Conservation (phyloP, 768 basidiomycete genomes). For the Tephrocybe sp. region DNA sequence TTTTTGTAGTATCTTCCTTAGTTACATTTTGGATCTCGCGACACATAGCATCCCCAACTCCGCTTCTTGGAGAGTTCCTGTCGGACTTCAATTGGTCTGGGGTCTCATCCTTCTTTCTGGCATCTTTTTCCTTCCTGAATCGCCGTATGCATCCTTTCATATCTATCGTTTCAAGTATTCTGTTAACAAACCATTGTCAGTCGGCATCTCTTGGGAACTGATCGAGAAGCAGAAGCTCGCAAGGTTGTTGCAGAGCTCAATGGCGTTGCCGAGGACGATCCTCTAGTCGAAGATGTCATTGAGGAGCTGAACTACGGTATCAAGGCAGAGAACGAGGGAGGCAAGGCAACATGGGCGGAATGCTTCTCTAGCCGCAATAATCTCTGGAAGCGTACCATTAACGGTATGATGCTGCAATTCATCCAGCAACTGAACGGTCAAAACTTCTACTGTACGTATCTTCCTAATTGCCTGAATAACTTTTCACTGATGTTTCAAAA, state of each 20-base stretch:
- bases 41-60: slow-evolving; percentile 53
- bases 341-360: slow-evolving; percentile 76
- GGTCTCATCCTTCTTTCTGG: slow-evolving; percentile 65
- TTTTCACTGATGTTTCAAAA: slow-evolving; percentile 19
- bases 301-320: slow-evolving; percentile 67
- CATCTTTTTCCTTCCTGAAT: slow-evolving; percentile 76
- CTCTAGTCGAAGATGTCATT: slow-evolving; percentile 54
- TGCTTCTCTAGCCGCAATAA: slow-evolving; percentile 69
- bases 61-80: slow-evolving; percentile 71
- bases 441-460: slow-evolving; percentile 67
- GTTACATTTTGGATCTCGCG: slow-evolving; percentile 68
- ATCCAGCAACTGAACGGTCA: slow-evolving; percentile 81
- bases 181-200: slow-evolving; percentile 27
- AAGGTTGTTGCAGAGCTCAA: slow-evolving; percentile 66
- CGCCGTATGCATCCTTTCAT: slow-evolving; percentile 49
- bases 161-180: background rate
- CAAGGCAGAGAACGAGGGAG: slow-evolving; percentile 73
- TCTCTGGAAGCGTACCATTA: slow-evolving; percentile 70
- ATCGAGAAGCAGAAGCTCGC: slow-evolving; percentile 51
- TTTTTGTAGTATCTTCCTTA: slow-evolving; percentile 58
- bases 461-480: background rate
- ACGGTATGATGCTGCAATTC: slow-evolving; percentile 84
- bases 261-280: slow-evolving; percentile 54
- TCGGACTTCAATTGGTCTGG: slow-evolving; percentile 74
- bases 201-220: slow-evolving; percentile 66